Base-by-base conservation (phyloP, 768 basidiomycete genomes). In the Cystofilobasidium ferigula region DNA sequence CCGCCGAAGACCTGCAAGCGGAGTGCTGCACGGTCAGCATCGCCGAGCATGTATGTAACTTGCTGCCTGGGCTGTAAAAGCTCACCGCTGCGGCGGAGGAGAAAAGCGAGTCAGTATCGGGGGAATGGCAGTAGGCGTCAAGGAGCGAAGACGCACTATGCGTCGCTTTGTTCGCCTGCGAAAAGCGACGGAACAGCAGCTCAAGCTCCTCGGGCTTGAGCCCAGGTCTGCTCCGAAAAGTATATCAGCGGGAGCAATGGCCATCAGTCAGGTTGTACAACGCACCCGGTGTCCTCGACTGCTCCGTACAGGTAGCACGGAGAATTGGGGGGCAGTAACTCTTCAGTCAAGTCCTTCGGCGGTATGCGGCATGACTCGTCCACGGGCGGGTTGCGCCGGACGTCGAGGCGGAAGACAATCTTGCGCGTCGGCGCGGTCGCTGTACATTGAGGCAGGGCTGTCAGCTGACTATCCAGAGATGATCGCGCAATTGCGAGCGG, bases 381-480 rank as follows among this genome's bases (percentile, higher is more conserved):
- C 16, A 38, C 53, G 7, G 78, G 78, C 4, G 75, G 76, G 13
- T 73, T 70, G 32, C 71, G 66, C 9, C 74, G 71, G 24, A 78
- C 69, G 32, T 78, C 77, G 30, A 76, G 71, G 22, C 62, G 67
- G 35, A 78, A 73, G 14, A 65, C 62, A 38, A 79, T 78, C 22
- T 68, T 61, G 10, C 76, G 72, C 20, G 72, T 67, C 7, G 59
- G 48, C 3, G 65, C 60, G 2, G 53, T 32, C 18, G 64, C 59
- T 26, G 64, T 56, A n/a, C n/a, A n/a, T n/a, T n/a, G 58, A 66
- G 42, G 14, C 45, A n/a, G n/a, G n/a, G n/a, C n/a, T n/a, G n/a
- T 47, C 45, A 47, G 20, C 22, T n/a, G 42, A n/a, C n/a, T n/a
- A 4, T 43, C 14, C 12, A 40, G 8, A 40, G 9, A 16, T 40